Evolutionary conservation across 2,329 filamentous ascomycete genomes (phyloP), one percentile per base, ranked within the genome.

Genomic region (Fusarium secorum): DNA sequence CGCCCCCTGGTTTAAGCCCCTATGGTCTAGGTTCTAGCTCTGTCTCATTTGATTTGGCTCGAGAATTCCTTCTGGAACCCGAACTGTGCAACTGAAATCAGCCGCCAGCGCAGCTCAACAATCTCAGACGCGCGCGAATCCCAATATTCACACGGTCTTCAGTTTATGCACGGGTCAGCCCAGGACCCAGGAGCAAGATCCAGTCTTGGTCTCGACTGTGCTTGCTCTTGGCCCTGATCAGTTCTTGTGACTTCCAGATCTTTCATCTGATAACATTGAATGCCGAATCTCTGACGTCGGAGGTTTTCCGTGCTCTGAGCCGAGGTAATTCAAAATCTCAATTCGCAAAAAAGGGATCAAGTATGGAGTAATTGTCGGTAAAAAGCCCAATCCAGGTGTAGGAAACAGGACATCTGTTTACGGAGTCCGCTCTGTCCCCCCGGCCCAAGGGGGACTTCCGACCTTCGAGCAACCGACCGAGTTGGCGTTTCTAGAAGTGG

Each of bases 401-500:
- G 61, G 59, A 61, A 41, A 30, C 36, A 42, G 30, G 44, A 24
- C 41, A 71, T 64, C 45, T 48, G 41, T 20, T 35, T 26, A 60
- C 57, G 66, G 69, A 72, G 61, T 72, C 54, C 62, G 20, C 30
- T 46, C 38, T 62, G 42, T 51, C 60, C 64, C 70, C 70, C 74
- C 74, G 72, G 74, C 51, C 70, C 55, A 75, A 75, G 66, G 72
- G 74, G 74, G 61, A 48, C 33, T 52, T 52, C 48, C 33, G 14
- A 59, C 64, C 60, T 60, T 61, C 52, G 60, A 70, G 41, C 60
- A 70, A 69, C 74, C 74, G 54, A 69, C 74, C 72, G 54, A 76
- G 66, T 57, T 69, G 73, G 63, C 64, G 71, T 70, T 74, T 70
- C 70, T 73, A 60, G 55, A 46, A 58, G 66, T 70, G 69, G 70